phyloP scores from a whole-genome alignment of 129 eudicot genomes.

The Flaveria bidentis region DNA sequence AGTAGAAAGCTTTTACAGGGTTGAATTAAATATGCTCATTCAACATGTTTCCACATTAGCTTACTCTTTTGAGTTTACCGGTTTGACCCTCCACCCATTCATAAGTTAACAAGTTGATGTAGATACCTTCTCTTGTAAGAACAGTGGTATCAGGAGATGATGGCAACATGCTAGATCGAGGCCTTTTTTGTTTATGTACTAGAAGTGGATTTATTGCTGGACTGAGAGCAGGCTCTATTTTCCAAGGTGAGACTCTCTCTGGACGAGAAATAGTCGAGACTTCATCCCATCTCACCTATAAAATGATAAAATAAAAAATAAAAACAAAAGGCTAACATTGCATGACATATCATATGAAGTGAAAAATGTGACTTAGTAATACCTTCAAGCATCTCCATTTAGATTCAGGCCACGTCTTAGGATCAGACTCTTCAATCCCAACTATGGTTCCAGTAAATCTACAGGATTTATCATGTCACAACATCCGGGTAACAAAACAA shows the following conservation, averaged over 20 bases:
- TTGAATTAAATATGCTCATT: background rate
- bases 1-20: background rate
- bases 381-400: slow-evolving; percentile 94
- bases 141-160: slow-evolving; percentile 78
- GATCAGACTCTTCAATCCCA: slow-evolving; percentile 81
- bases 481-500: slow-evolving; percentile 4
- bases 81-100: slow-evolving; percentile 12
- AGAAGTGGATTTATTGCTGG: slow-evolving; percentile 74
- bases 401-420: slow-evolving; percentile 72
- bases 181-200: slow-evolving; percentile 67
- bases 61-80: background rate
- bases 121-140: slow-evolving; percentile 79
- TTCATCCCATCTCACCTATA: slow-evolving; percentile 96
- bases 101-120: background rate
- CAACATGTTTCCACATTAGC: background rate
- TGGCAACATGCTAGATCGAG: slow-evolving; percentile 66
- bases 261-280: slow-evolving; percentile 76
- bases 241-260: slow-evolving; percentile 94
- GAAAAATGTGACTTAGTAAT: slow-evolving; percentile 14
- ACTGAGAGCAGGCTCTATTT: slow-evolving; percentile 77
- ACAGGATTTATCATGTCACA: slow-evolving; percentile 6
- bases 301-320: background rate
- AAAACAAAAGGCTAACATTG: slow-evolving; percentile 1
- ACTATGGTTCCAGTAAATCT: slow-evolving; percentile 92
- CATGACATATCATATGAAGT: background rate